These are phyloP conservation scores for Mycosphaerelloides madeirae DNA, from an alignment of 2,329 filamentous ascomycete genomes.

Conservation along the genomic window DNA sequence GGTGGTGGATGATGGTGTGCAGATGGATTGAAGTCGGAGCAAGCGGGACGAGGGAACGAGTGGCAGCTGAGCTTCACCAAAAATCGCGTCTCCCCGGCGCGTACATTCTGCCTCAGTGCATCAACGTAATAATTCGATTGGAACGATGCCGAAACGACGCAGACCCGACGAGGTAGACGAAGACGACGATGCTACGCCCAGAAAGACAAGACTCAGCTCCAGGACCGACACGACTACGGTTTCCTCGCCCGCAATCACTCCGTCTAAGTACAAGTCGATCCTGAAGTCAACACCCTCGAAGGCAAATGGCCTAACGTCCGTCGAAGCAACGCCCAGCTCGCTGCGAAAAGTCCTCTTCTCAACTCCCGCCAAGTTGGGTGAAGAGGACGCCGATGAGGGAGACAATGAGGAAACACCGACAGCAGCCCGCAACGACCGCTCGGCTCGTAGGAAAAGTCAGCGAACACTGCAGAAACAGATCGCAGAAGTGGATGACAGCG, in stretches of 20 bases:
- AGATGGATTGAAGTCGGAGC: background rate
- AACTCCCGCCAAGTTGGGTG: slow-evolving; percentile 39
- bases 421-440: slow-evolving; percentile 69
- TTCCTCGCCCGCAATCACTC: slow-evolving; percentile 23
- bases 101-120: background rate
- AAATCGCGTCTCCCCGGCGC: slow-evolving; percentile 7
- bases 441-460: slow-evolving; percentile 80
- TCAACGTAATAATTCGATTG: background rate
- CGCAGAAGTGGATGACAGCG: slow-evolving; percentile 58
- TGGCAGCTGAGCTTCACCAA: background rate
- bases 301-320: slow-evolving; percentile 19
- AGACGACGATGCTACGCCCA: slow-evolving; percentile 23
- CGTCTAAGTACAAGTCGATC: slow-evolving; percentile 31
- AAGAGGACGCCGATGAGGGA: slow-evolving; percentile 41
- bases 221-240: slow-evolving; percentile 11
- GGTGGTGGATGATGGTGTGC: slow-evolving; percentile 1
- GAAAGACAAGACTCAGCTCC: slow-evolving; percentile 20
- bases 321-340: slow-evolving; percentile 39
- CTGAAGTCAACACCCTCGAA: slow-evolving; percentile 29
- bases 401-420: slow-evolving; percentile 41
- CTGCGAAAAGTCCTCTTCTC: slow-evolving; percentile 44
- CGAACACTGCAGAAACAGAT: slow-evolving; percentile 69
- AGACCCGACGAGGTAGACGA: slow-evolving; percentile 13
- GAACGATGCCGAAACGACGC: slow-evolving; percentile 23
- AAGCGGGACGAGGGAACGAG: background rate